Evolutionary conservation across 768 basidiomycete species (phyloP), one percentile per base, ranked within the genome.

Genomic region (Trametopsis cervina): DNA sequence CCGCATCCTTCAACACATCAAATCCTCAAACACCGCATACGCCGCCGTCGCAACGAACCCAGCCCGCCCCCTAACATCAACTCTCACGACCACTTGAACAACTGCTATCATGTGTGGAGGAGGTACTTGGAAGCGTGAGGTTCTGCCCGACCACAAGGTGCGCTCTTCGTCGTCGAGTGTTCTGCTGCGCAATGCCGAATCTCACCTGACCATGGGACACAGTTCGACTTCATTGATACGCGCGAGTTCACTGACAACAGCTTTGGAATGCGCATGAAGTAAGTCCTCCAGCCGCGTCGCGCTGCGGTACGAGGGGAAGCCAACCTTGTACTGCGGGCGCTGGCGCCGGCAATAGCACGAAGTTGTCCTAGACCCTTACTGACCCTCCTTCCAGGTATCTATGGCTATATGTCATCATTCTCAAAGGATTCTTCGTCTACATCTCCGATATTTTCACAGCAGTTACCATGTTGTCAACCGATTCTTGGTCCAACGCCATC

Each of bases 201-300:
- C n/a, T 40, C 18, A n/a, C n/a, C 39, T 40, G 39, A 6, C 38
- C 10, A 46, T 33, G 23, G 45, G 15, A 33, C 37, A 25, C 40
- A 98, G 96, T 98, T 97, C 60, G 95, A 98, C 74, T 97, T 97
- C 61, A 77, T 99, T 61, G 92, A 97, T 67, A 85, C 87, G 18
- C 78, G 81, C 47, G 95, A 98, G 61, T 99, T 93, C 69, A 85
- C 81, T 49, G 85, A 92, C 70, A 86, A 86, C 68, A 79, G 87
- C 50, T 89, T 85, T 66, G 69, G 78, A 50, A 92, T 92, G 75
- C 87, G 93, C 33, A 65, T 89, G 58, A 91, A 89, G 92, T 94
- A 62, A 50, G 61, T 62, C 17, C 15, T 33, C n/a, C n/a, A n/a
- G n/a, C n/a, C n/a, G n/a, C n/a, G 29, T 42, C 40, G 21, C 20